A percentile compares a stretch with the other conserved stretches of the same genome.
These are phyloP conservation scores for Letharia columbiana DNA, from an alignment of 495 filamentous ascomycete genomes.

Conservation along the genomic window DNA sequence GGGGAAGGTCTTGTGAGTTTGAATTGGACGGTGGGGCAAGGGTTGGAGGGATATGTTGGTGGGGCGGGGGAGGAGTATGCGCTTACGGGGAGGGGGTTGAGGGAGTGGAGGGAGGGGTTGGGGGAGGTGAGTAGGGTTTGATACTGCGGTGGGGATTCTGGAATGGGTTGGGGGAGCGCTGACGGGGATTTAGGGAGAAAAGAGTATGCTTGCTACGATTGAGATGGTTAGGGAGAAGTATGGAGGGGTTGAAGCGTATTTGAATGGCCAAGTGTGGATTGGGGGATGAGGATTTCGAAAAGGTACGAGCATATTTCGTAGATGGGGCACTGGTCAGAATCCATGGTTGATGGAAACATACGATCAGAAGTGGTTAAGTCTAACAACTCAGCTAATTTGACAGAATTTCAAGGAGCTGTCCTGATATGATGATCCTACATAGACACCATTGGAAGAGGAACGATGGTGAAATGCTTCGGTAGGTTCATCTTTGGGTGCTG, in stretches of 20 bases:
- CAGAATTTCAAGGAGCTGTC: too few relatives aligned
- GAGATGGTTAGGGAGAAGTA: slow-evolving; percentile 42
- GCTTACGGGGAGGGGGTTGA: slow-evolving; percentile 45
- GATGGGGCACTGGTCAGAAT: background rate
- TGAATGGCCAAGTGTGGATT: slow-evolving; percentile 30
- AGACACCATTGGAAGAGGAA: too few relatives aligned
- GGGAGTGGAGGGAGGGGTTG: slow-evolving; percentile 34
- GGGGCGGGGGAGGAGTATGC: too few relatives aligned
- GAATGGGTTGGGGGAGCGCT: slow-evolving; percentile 31
- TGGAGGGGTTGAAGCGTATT: slow-evolving; percentile 49
- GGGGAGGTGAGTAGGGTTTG: slow-evolving; percentile 9
- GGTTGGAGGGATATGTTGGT: too few relatives aligned
- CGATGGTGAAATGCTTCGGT: too few relatives aligned
- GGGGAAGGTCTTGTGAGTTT: too few relatives aligned
- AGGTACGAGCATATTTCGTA: background rate
- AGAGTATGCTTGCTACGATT: slow-evolving; percentile 47
- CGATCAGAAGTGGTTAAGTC: too few relatives aligned
- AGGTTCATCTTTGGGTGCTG: too few relatives aligned
- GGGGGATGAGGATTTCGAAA: background rate
- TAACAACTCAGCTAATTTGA: too few relatives aligned
- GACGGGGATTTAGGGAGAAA: slow-evolving; percentile 34
- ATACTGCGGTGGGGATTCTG: slow-evolving; percentile 14
- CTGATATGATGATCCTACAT: too few relatives aligned
- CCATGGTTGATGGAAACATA: too few relatives aligned
- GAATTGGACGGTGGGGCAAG: too few relatives aligned